Conservation (phyloP, 2,329 filamentous ascomycete species). For the Aspergillus sp. region DNA sequence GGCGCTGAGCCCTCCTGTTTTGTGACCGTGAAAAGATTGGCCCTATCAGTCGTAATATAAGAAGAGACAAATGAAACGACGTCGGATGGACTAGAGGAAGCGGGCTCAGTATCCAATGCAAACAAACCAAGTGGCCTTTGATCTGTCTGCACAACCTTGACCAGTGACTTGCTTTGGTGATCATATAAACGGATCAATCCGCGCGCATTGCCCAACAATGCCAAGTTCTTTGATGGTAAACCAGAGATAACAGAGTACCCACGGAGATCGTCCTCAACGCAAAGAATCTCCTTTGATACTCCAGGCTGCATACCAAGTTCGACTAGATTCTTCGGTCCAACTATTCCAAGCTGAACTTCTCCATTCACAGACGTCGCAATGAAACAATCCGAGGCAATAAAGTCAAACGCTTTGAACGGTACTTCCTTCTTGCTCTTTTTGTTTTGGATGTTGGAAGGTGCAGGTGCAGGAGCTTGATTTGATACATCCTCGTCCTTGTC, state of each 20-base stretch:
- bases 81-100: constrained; percentile 2
- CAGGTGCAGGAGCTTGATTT: neutral
- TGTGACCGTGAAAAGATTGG: constrained; percentile 22
- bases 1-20: constrained; percentile 7
- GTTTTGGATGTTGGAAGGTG: constrained; percentile 5
- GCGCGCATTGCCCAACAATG: constrained; percentile 27
- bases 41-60: constrained; percentile 19
- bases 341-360: constrained; percentile 26
- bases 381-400: constrained; percentile 29
- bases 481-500: constrained; percentile 9
- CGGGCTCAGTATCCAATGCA: constrained; percentile 14
- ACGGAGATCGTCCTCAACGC: constrained; percentile 22
- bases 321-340: constrained; percentile 8
- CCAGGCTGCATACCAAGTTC: constrained; percentile 5
- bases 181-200: constrained; percentile 30
- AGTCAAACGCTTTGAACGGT: constrained; percentile 24
- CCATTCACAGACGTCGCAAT: constrained; percentile 24
- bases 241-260: constrained; percentile 26
- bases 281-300: constrained; percentile 22
- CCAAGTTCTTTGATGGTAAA: constrained; percentile 23
- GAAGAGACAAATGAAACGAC: constrained; percentile 20
- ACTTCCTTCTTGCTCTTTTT: constrained; percentile 9
- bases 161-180: constrained; percentile 23
- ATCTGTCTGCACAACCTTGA: constrained; percentile 17
- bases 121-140: constrained; percentile 24